phyloP scores from a whole-genome alignment of 73 alveolate species.

The Blepharisma stoltei region DNA sequence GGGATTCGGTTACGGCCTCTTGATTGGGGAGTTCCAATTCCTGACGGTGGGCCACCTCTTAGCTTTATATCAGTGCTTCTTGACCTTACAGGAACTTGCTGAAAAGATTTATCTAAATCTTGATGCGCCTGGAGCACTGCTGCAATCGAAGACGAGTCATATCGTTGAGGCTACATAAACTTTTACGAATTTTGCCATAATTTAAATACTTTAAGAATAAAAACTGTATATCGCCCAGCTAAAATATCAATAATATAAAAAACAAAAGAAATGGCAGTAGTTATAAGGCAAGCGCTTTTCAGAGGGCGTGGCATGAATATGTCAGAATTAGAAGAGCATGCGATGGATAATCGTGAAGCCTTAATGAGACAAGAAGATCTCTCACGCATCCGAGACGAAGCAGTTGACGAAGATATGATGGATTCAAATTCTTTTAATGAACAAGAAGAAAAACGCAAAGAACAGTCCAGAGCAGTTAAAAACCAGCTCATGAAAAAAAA shows the following conservation, averaged over 20 bases:
- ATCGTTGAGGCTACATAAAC: too few species aligned
- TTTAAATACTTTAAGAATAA: too few species aligned
- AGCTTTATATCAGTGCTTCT: too few species aligned
- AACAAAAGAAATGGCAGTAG: slow-evolving; percentile 17
- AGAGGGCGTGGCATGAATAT: neutral
- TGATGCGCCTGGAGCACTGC: too few species aligned
- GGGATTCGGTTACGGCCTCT: neutral
- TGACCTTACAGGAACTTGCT: too few species aligned
- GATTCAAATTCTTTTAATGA: neutral
- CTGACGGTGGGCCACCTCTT: too few species aligned
- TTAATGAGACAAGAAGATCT: slow-evolving; percentile 1
- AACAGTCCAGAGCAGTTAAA: slow-evolving; percentile 19
- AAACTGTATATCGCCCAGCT: too few species aligned
- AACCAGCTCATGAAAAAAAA: slow-evolving; percentile 19
- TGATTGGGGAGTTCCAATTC: too few species aligned
- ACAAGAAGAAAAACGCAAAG: neutral
- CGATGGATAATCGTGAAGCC: slow-evolving; percentile 25
- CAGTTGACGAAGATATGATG: neutral
- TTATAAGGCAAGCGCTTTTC: slow-evolving; percentile 16
- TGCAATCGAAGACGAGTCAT: too few species aligned
- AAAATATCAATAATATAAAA: too few species aligned
- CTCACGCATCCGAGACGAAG: neutral
- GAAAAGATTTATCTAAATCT: too few species aligned
- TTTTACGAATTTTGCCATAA: too few species aligned
- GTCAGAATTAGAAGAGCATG: neutral